phyloP scores from a whole-genome alignment of 768 basidiomycete species.

The Macrolepiota dolichaula region DNA sequence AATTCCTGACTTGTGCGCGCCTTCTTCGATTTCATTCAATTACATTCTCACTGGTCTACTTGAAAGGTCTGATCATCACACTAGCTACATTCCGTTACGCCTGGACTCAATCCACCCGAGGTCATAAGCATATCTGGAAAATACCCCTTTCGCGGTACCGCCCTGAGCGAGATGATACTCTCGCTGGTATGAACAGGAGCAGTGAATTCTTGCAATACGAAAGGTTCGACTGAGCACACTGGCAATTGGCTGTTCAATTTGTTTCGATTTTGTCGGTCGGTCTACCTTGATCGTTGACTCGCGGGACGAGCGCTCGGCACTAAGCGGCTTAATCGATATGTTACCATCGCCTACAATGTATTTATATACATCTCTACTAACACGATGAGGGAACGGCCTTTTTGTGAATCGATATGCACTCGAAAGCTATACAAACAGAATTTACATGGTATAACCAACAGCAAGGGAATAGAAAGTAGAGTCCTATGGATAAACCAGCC shows the following conservation, averaged over 20 bases:
- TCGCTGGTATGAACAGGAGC: slow-evolving; percentile 14
- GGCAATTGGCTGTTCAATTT: background rate
- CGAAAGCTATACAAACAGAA: background rate
- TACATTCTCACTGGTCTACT: background rate
- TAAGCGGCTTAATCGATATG: background rate
- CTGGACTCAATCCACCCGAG: slow-evolving; percentile 37
- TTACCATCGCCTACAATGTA: background rate
- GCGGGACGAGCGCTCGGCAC: background rate
- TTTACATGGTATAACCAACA: slow-evolving; percentile 3
- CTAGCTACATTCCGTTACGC: slow-evolving; percentile 41
- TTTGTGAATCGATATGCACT: background rate
- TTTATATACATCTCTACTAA: background rate
- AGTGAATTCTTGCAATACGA: slow-evolving; percentile 38
- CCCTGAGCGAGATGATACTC: slow-evolving; percentile 21
- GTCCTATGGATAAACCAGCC: background rate
- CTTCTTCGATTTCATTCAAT: background rate
- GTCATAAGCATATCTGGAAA: slow-evolving; percentile 50
- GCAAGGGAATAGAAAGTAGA: background rate
- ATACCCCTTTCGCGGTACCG: slow-evolving; percentile 49
- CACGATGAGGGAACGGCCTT: background rate
- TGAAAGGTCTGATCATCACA: slow-evolving; percentile 39
- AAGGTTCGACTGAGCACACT: slow-evolving; percentile 19
- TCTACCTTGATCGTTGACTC: too few species aligned
- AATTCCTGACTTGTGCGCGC: slow-evolving; percentile 46
- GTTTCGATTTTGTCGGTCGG: background rate